Base-by-base conservation (phyloP, 2,329 filamentous ascomycete genomes). In the Calonectria multiphialidica region DNA sequence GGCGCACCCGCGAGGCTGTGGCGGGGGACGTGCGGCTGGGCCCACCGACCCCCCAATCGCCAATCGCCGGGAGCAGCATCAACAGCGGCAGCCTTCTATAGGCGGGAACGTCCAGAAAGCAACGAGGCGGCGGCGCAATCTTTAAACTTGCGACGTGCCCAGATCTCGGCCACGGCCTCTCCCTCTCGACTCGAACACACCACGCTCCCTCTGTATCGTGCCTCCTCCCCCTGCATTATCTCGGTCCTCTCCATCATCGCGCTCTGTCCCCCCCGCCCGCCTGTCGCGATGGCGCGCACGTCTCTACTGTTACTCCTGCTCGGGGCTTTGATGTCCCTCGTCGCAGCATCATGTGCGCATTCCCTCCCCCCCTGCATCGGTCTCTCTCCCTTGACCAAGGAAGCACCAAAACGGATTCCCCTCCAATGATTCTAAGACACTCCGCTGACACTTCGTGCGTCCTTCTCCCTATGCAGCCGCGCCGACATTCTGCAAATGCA, bases 401-500 rank as follows among this genome's bases (percentile, higher is more conserved):
- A 33, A 59, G 53, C 53, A n/a, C 53, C 53, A 23, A 21, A 21
- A 47, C n/a, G n/a, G 9, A n/a, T n/a, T n/a, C n/a, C 35, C 53
- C 33, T n/a, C 18, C 15, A n/a, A 8, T 5, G 35, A 57, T 59
- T 67, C 33, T 21, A 37, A 47, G 45, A 44, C 57, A 45, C 53
- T 62, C 66, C 69, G 73, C 80, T 80, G 74, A 82, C 75, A 66
- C 44, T 40, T 40, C 7, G 2, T 16, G 16, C 28, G 49, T 28
- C n/a, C 33, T 23, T 16, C n/a, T n/a, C n/a, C n/a, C 50, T 67
- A 13, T 42, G 16, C 78, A 92, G 90, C 88, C 37, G 88, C 90
- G 50, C 90, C 90, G 21, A 90, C 89, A 2, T 93, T 93, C 81
- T 93, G 91, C 87, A 93, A 93, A 87, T 93, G 91, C 84, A 93